Conservation (phyloP, 495 filamentous ascomycete species). For the Annulohypoxylon stygium region DNA sequence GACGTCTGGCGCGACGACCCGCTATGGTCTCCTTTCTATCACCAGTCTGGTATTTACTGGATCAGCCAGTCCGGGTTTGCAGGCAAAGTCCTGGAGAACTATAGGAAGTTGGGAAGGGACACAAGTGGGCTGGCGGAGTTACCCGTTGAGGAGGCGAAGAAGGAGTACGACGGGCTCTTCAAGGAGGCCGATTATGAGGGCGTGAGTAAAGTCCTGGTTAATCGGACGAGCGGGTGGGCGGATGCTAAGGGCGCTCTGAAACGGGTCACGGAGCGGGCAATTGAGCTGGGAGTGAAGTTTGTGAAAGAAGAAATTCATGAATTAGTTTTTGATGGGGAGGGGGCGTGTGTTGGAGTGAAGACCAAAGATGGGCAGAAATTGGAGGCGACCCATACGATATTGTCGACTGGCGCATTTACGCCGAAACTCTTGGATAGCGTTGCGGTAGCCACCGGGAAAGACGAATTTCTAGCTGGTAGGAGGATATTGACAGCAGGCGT, state of each 20-base stretch:
- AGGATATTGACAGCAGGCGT: constrained; percentile 69
- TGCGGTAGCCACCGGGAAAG: constrained; percentile 56
- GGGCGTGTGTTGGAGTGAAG: constrained; percentile 62
- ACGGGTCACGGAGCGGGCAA: constrained; percentile 59
- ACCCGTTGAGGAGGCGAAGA: constrained; percentile 59
- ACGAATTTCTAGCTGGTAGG: constrained; percentile 62
- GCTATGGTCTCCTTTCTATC: constrained; percentile 67
- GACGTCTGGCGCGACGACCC: constrained; percentile 67
- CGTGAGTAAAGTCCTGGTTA: constrained; percentile 63
- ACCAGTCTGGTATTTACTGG: constrained; percentile 68
- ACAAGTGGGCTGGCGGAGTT: constrained; percentile 56
- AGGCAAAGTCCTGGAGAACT: constrained; percentile 63
- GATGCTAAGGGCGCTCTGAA: constrained; percentile 68
- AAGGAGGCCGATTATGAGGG: constrained; percentile 66
- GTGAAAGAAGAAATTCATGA: constrained; percentile 60
- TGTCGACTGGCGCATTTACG: constrained; percentile 71
- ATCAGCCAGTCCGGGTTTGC: constrained; percentile 62
- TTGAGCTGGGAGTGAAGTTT: constrained; percentile 67
- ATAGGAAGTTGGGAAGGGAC: constrained; percentile 59
- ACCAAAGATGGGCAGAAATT: constrained; percentile 57
- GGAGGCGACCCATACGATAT: constrained; percentile 61
- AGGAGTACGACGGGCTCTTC: constrained; percentile 65
- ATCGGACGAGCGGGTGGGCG: constrained; percentile 71
- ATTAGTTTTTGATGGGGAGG: constrained; percentile 59
- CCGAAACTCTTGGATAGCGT: constrained; percentile 69